Conservation (phyloP, 176 grass and related monocot species). For the sorghum (Sorghum bicolor) region DNA sequence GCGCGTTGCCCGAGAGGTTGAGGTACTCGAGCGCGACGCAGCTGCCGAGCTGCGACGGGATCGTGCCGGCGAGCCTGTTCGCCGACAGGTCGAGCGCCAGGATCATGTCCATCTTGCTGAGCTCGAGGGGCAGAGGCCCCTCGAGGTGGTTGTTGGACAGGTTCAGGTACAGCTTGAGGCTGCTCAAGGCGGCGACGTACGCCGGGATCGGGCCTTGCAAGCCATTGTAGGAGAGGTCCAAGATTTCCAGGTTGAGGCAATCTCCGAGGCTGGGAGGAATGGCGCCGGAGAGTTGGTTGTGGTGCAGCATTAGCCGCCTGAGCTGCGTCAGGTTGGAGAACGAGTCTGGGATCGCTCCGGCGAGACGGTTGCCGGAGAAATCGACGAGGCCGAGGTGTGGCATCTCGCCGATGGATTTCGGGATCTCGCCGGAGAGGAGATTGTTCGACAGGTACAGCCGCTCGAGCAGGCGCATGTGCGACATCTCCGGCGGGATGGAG, state of each 20-base stretch:
- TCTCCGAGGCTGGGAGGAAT: constrained; percentile 39
- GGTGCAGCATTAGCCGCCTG: constrained; percentile 37
- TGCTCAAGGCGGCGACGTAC: constrained; percentile 50
- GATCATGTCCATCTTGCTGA: constrained; percentile 84
- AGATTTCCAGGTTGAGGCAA: constrained; percentile 35
- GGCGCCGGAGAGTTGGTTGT: constrained; percentile 30
- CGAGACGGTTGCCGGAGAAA: constrained; percentile 48
- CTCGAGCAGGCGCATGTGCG: constrained; percentile 56
- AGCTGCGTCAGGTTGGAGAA: constrained; percentile 52
- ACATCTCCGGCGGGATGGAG: constrained; percentile 65
- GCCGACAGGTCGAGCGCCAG: constrained; percentile 63
- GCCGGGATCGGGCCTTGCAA: constrained; percentile 43
- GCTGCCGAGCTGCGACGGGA: constrained; percentile 67
- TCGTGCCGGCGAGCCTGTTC: constrained; percentile 49
- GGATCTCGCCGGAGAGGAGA: constrained; percentile 64
- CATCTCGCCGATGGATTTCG: constrained; percentile 48
- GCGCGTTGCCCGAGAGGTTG: constrained; percentile 65
- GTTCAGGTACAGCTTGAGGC: constrained; percentile 76
- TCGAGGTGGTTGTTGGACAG: constrained; percentile 70
- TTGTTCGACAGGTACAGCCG: constrained; percentile 71
- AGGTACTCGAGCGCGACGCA: constrained; percentile 81
- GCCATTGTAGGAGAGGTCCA: constrained; percentile 73
- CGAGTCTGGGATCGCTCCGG: constrained; percentile 33
- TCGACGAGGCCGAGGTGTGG: constrained; percentile 66
- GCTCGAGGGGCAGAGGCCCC: constrained; percentile 58